Base-by-base conservation (phyloP, 805 yeast species). In the Lipomyces spencermartinsiae region DNA sequence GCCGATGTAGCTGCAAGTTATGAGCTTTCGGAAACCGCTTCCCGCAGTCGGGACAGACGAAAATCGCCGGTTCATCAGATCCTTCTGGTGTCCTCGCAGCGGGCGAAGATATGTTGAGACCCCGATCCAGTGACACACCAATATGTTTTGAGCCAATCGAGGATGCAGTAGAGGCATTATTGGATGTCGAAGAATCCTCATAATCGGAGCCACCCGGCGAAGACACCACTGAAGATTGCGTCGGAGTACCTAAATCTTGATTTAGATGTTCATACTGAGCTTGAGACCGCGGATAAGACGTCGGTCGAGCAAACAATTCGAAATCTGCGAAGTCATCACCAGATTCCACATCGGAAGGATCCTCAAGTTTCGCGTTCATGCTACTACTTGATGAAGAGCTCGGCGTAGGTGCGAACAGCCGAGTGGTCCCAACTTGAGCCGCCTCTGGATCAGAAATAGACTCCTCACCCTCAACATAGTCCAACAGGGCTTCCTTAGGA, bases 401-500 rank as follows among this genome's bases (percentile, higher is more conserved):
- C 19, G 71, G 69, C 9, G 71, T 68, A 6, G 56, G 64, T 6
- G 61, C 69, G 56, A 66, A 68, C 66, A 68, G 10, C 10, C 53
- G 31, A 2, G 61, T 33, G 5, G 65, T 19, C n/a, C 39, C 37
- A 8, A 59, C 59, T 22, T 35, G 43, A 4, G 33, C 34, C 12
- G 43, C 60, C n/a, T 35, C 25, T 2, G 8, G 54, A n/a, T 61
- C 62, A 4, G 60, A 51, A 35, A 39, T 55, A 25, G 39, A 16
- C 7, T 9, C 56, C 19, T 55, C 60, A 7, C 46, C 62, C n/a
- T 61, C 68, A 46, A 54, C n/a, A 33, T 51, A 67, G 35, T 67
- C 71, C 16, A 69, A 64, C 19, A 69, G 22, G 7, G 72, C 68
- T 53, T 69, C 72, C 51, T 69, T 67, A 2, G 72, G 72, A 14